Evolutionary conservation across 352 stramenopile genomes (phyloP), one percentile per base, ranked within the genome.

Genomic region (Discostella stelligera): DNA sequence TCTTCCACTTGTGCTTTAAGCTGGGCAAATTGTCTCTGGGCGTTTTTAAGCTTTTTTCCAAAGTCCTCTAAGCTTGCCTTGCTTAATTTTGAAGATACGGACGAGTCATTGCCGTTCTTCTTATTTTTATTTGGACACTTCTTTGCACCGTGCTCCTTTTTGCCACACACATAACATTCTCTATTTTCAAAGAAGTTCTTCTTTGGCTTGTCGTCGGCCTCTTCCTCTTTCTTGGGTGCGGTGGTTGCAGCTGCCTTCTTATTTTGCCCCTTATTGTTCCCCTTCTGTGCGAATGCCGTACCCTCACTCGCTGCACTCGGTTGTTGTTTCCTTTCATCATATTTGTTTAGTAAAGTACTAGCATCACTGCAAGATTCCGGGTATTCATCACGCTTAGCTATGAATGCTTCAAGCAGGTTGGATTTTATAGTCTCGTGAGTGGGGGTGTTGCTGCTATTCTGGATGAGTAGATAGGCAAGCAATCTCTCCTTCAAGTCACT

Each of bases 221-320:
- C 52, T n/a, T 14, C 52, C 5, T 60, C 23, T 9, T 41, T 41
- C 32, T 41, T n/a, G n/a, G n/a, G n/a, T n/a, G n/a, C n/a, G n/a
- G n/a, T n/a, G n/a, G n/a, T 41, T 41, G 32, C 49, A 56, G 10
- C 49, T 18, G 21, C 27, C 49, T 56, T 56, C 49, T 25, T 25
- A 7, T 18, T 25, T 32, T 7, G 14, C 14, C 27, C 49, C 11
- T 18, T 18, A 11, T 56, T 56, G 14, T 56, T 56, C 27, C 49
- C 49, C 27, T 56, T 56, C 49, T 56, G 49, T 11, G 49, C 49
- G 18, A 56, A 56, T 32, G 49, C 49, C 21, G 49, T 56, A 25
- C 49, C 49, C 49, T 56, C 49, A 6, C 52, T 60, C 7, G 9
- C 18, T 8, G 9, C 3, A 23, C 9, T 37, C n/a, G 18, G 18